Evolutionary conservation across 202 grass and related monocot genomes (phyloP), one percentile per base, ranked within the genome.

Genomic region (Panicum virgatum): DNA sequence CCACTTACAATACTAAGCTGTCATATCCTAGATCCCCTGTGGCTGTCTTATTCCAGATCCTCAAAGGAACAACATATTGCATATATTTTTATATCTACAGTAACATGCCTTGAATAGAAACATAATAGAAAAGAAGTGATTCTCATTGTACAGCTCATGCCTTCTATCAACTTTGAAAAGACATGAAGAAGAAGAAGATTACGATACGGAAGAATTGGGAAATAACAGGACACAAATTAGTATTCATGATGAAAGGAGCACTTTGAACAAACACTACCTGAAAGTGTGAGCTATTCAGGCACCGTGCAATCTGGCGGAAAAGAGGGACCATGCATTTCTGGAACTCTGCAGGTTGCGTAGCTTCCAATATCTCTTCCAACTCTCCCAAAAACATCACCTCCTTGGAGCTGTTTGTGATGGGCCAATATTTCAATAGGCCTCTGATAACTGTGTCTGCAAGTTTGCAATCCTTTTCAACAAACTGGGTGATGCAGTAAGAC

Each of bases 301-400:
- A 97, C 11, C 84, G 62, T 10, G 91, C 84, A 13, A 93, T 97
- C 89, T 91, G 91, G 44, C 84, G 74, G 82, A 94, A 97, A 76
- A 97, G 94, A 65, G 89, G 91, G 73, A 97, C 91, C 94, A 97
- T 93, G 86, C 94, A 97, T 79, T 93, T 91, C 84, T 97, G 89
- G 73, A 97, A 97, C 81, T 97, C 94, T 1, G 86, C 86, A 50
- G 89, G 89, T 64, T 97, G 94, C 20, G 82, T 97, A 82, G 86
- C 88, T 84, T 97, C 94, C 66, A 97, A 73, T 79, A 93, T 88
- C 84, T 97, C 94, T 86, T 97, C 94, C 34, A 93, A 65, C 53
- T 97, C 94, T 38, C 94, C 91, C 59, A 97, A 79, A 82, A 97
- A 97, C 82, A 97, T 84, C 63, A 94, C 94, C 78, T 93, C 94